Evolutionary conservation across 345 rosid species (phyloP).

Genomic region (Populus davidiana): DNA sequence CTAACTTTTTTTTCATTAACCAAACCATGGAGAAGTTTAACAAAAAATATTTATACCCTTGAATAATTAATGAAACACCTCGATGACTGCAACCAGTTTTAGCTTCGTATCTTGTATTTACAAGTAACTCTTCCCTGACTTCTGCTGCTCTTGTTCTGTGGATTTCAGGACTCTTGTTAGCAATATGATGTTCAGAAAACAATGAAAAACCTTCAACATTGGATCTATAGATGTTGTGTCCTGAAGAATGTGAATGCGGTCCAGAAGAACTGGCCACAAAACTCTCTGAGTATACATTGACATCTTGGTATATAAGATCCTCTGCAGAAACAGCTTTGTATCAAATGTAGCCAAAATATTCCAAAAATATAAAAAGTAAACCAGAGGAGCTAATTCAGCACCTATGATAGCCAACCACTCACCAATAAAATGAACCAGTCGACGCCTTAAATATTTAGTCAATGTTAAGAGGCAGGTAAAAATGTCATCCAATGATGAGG

Average conservation of each 20-base stretch:
- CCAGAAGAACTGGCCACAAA: constrained; percentile 18
- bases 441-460: constrained; percentile 36
- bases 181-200: constrained; percentile 16
- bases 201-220: constrained; percentile 29
- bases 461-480: constrained; percentile 36
- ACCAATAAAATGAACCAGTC: constrained; percentile 45
- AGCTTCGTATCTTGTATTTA: constrained; percentile 35
- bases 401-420: constrained; percentile 20
- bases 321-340: constrained; percentile 34
- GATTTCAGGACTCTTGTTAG: constrained; percentile 23
- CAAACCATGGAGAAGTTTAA: not conserved
- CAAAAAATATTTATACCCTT: constrained; percentile 41
- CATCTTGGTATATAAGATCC: constrained; percentile 47
- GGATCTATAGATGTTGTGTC: constrained; percentile 22
- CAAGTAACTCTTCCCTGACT: constrained; percentile 21
- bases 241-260: constrained; percentile 31
- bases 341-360: constrained; percentile 10
- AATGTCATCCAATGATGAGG: constrained; percentile 29
- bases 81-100: constrained; percentile 22
- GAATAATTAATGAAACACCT: constrained; percentile 39
- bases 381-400: not conserved
- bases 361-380: not conserved
- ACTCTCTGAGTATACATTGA: constrained; percentile 31
- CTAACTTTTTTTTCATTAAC: not conserved
- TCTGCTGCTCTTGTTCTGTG: constrained; percentile 23